Percentiles rank a stretch among this genome's conserved stretches.
Conservation (phyloP, 345 rosid species). For the Pseudoturritis turrita region DNA sequence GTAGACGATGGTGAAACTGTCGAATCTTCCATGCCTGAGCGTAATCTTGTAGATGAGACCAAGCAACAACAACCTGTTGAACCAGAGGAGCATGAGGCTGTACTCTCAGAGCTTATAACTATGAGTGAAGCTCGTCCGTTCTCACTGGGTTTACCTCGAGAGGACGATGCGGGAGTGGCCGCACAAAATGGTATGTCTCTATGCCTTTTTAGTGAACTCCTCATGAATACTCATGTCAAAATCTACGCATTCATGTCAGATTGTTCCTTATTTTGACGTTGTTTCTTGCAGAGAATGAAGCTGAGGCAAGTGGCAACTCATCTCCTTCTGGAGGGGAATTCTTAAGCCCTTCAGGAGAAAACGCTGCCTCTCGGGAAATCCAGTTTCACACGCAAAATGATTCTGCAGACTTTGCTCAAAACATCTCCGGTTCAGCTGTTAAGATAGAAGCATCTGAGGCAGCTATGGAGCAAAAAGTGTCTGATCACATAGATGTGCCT, state of each 20-base stretch:
- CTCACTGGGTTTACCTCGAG: slow-evolving; percentile 15
- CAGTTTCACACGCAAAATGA: slow-evolving; percentile 7
- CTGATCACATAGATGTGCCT: slow-evolving; percentile 23
- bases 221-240: neutral
- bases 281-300: slow-evolving; percentile 37
- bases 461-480: slow-evolving; percentile 7
- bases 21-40: slow-evolving; percentile 24
- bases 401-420: slow-evolving; percentile 20
- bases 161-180: slow-evolving; percentile 11
- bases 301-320: slow-evolving; percentile 20
- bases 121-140: slow-evolving; percentile 39
- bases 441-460: slow-evolving; percentile 9
- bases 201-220: slow-evolving; percentile 26
- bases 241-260: neutral
- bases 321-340: slow-evolving; percentile 32
- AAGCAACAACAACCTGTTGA: neutral
- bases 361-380: slow-evolving; percentile 14
- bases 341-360: slow-evolving; percentile 25
- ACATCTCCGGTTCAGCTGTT: slow-evolving; percentile 7
- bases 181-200: slow-evolving; percentile 4
- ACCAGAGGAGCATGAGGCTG: slow-evolving; percentile 21
- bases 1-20: slow-evolving; percentile 18
- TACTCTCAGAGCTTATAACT: slow-evolving; percentile 40
- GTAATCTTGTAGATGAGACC: slow-evolving; percentile 34
- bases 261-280: slow-evolving; percentile 2